These are phyloP conservation scores for Collybia nuda DNA, from an alignment of 768 basidiomycete genomes.

Conservation along the genomic window DNA sequence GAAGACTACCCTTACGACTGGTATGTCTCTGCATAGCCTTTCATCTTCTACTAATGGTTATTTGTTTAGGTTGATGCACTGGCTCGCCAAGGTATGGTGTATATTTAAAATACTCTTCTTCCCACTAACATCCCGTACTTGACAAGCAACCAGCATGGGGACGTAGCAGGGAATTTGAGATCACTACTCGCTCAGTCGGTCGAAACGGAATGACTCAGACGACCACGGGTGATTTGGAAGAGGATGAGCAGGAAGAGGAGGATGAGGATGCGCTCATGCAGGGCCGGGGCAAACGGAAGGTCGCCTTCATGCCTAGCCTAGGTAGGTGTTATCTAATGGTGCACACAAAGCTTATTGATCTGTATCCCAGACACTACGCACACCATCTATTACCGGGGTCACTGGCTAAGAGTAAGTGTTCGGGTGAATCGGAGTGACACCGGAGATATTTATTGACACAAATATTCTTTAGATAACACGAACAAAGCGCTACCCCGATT, in stretches of 20 bases:
- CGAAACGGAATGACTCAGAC: conserved; percentile 64
- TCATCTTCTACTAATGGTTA: conserved; percentile 8
- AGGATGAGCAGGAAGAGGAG: conserved; percentile 69
- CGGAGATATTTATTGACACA: conserved; percentile 1
- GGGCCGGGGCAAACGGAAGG: conserved; percentile 73
- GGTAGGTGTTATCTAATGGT: conserved; percentile 42
- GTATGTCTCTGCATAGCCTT: conserved; percentile 34
- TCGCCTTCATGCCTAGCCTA: conserved; percentile 83
- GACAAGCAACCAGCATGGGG: conserved; percentile 90
- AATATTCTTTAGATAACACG: conserved; percentile 63
- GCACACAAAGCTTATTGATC: conserved; percentile 10
- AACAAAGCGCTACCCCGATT: conserved; percentile 74
- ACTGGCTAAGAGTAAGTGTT: conserved; percentile 74
- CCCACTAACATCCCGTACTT: conserved; percentile 2
- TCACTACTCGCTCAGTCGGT: conserved; percentile 74
- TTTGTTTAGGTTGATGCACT: conserved; percentile 77
- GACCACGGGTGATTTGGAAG: conserved; percentile 76
- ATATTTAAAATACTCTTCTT: not conserved
- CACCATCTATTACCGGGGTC: conserved; percentile 87
- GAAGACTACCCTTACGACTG: conserved; percentile 89
- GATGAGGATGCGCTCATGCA: conserved; percentile 58
- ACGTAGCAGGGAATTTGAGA: conserved; percentile 85
- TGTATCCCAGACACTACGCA: conserved; percentile 70
- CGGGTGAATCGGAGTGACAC: conserved; percentile 3
- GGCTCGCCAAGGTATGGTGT: conserved; percentile 69